Conservation (phyloP, 257 asterid genomes). For the Leonotis leonurus region DNA sequence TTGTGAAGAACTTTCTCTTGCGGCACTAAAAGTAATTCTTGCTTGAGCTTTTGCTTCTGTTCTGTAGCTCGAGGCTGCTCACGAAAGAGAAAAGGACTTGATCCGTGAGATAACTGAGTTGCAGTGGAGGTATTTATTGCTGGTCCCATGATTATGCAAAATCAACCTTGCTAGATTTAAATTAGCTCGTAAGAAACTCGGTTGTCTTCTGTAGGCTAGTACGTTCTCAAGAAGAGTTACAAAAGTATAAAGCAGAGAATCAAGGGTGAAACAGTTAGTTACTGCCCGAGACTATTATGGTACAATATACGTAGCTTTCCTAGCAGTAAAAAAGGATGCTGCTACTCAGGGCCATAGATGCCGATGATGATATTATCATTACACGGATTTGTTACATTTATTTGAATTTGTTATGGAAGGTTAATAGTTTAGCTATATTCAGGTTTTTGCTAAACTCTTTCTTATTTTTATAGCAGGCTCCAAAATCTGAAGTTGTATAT, state of each 20-base stretch:
- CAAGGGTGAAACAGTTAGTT: too few relatives aligned
- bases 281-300: constrained; percentile 6
- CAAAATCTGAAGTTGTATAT: background rate
- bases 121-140: constrained; percentile 53
- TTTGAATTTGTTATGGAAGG: constrained; percentile 3
- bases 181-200: constrained; percentile 1
- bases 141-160: background rate
- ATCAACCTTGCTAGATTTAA: constrained; percentile 6
- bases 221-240: constrained; percentile 64
- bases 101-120: constrained; percentile 65
- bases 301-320: constrained; percentile 6
- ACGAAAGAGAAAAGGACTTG: constrained; percentile 69
- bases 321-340: background rate
- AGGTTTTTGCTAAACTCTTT: constrained; percentile 3
- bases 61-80: constrained; percentile 78
- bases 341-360: background rate
- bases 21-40: background rate
- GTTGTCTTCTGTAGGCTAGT: constrained; percentile 30
- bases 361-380: constrained; percentile 9
- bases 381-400: constrained; percentile 4
- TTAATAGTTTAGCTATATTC: constrained; percentile 13
- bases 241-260: constrained; percentile 49
- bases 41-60: too few relatives aligned
- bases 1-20: background rate
- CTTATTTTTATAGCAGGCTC: constrained; percentile 14